Evolutionary conservation across 1,139 yeast genomes (phyloP), one percentile per base, ranked within the genome.

Genomic region (Saccharomycopsis crataegensis): DNA sequence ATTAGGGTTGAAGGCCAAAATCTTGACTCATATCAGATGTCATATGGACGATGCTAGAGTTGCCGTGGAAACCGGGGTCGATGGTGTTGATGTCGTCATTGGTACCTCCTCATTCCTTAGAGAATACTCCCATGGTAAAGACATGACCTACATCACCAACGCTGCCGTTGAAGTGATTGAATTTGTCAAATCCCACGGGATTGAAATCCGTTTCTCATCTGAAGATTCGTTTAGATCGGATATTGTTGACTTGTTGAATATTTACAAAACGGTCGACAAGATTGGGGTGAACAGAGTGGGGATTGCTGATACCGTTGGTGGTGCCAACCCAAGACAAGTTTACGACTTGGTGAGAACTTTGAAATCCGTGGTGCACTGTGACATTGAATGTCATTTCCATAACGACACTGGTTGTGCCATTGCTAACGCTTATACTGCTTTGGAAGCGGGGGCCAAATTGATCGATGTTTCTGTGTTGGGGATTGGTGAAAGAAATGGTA

Each of bases 321-420:
- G 98, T 70, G 99, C 99, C 59, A 93, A 91, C 76, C 99, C 99
- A 66, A 84, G 99, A 76, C 98, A 93, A 74, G 99, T 93, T 57
- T 93, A 91, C 70, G 98, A 93, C 74, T 81, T 93, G 66, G 95
- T 93, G 60, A 83, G 94, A 70, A 93, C 98, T 47, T 82, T 93
- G 70, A 87, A 85, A 74, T 82, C 91, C 12, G 96, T 91, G 51
- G 98, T 93, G 50, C 85, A 90, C 43, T 93, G 99, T 76, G 98
- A 93, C 69, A 91, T 93, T 65, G 99, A 93, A 74, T 89, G 97
- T 70, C 99, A 93, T 73, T 93, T 93, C 89, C 99, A 93, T 76
- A 89, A 93, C 70, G 99, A 93, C 70, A 93, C 99, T 46, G 99
- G 99, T 58, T 91, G 98, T 77, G 98, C 99, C 62, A 88, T 93